Base-by-base conservation (phyloP, 2,329 filamentous ascomycete genomes). In the Claviceps arundinis region DNA sequence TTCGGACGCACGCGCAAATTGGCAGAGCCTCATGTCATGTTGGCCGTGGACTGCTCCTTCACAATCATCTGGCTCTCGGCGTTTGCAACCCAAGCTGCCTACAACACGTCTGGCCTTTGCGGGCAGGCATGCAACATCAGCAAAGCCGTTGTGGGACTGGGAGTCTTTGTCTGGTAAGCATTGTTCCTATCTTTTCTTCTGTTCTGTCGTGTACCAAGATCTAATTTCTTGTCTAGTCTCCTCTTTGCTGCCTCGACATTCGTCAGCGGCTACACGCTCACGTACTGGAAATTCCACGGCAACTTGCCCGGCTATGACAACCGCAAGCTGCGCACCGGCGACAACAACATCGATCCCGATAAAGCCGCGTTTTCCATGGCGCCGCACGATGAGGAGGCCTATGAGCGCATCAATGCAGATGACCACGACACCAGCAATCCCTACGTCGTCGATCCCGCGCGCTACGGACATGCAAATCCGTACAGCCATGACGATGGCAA, bases 331-430 rank as follows among this genome's bases (percentile, higher is more conserved):
- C 66, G 71, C 49, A 63, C 63, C 54, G 62, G 62, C 55, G 66
- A 64, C 57, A 66, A 71, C 58, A 77, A 78, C 68, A 83, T 83
- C 58, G 81, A 84, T 62, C 81, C 81, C 0, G 81, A 85, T 65
- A 84, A 84, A 70, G 80, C 81, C 30, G 81, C 81, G 54, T 85
- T 85, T 68, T 82, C 79, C 52, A 82, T 81, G 65, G 78, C 78
- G 14, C 78, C 79, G n/a, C 77, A 81, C 61, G 80, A 81, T 59
- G 81, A 84, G 57, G 81, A 84, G 61, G 75, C 77, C 44, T 84
- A 84, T 60, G 77, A 80, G 49, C 78, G 77, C 14, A 74, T 84
- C 55, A 73, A 81, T 64, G 70, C 73, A 67, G 71, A 78, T 53
- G 75, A 80, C 59, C 72, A 79, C 55, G 70, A 76, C 51, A 57